Conservation (phyloP, 1,139 yeast genomes). For the Diutina siamensis region DNA sequence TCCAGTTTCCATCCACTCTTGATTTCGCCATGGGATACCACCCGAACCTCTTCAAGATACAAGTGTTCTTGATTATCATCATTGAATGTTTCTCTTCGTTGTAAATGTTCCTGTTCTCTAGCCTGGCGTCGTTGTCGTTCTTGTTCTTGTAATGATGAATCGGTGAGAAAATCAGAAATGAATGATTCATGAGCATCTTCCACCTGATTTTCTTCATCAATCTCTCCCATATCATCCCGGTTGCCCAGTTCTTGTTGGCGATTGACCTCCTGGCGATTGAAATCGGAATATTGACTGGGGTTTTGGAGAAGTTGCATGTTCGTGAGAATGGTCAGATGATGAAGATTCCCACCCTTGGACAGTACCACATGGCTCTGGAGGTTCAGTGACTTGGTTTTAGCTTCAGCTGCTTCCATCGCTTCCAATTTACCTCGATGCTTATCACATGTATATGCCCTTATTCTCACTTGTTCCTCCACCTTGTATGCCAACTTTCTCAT, state of each 20-base stretch:
- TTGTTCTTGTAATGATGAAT: background rate
- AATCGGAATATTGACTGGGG: constrained; percentile 7
- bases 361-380: constrained; percentile 9
- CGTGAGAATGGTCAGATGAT: constrained; percentile 31
- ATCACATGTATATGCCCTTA: constrained; percentile 47
- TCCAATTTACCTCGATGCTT: constrained; percentile 40
- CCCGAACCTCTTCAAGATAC: constrained; percentile 60
- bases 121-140: background rate
- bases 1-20: constrained; percentile 94
- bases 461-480: constrained; percentile 68
- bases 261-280: background rate
- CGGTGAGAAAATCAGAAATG: constrained; percentile 20
- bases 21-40: constrained; percentile 67
- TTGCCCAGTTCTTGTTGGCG: background rate
- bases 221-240: constrained; percentile 8
- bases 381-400: constrained; percentile 9
- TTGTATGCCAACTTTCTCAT: constrained; percentile 86
- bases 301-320: constrained; percentile 14
- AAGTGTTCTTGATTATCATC: constrained; percentile 19
- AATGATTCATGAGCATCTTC: constrained; percentile 12
- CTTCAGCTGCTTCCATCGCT: constrained; percentile 35
- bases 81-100: background rate
- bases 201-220: constrained; percentile 8
- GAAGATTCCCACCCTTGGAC: constrained; percentile 11
- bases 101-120: background rate